Evolutionary conservation across 352 stramenopile species (phyloP), one percentile per base, ranked within the genome.

Genomic region (Globisporangium yorkense): DNA sequence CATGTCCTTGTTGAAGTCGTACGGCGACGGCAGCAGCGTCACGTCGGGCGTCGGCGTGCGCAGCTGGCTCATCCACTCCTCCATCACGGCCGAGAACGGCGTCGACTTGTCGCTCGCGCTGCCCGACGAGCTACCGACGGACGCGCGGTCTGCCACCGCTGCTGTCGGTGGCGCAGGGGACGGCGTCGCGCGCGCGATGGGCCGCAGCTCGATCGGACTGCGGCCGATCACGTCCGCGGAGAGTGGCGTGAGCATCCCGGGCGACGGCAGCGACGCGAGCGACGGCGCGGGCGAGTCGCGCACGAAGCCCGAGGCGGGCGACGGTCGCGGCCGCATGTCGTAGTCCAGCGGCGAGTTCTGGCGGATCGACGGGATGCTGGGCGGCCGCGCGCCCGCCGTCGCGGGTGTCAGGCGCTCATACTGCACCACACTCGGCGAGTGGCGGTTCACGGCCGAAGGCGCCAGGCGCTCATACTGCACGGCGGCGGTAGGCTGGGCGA

Each of bases 1-100:
- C 15, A 69, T 87, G 65, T 80, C 79, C 60, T 83, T 83, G 54
- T 85, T 84, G 61, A 89, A 93, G 61, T 91, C 83, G 45, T 68
- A 93, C 1, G 83, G 83, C 52, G 83, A 93, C 41, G 83, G 83
- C 40, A 91, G 61, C 45, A 90, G 75, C 63, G 79, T 87, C 51
- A 93, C 83, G 33, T 93, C 80, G 0, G 83, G 83, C 44, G 83
- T 93, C 18, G 83, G 83, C 21, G 83, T 91, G 31, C 79, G 74
- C 56, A 88, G 54, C 53, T 91, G 78, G 48, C 70, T 89, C 76
- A 91, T 91, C 80, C 80, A 91, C 59, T 91, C 80, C 47, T 79
- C 80, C 80, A 91, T 91, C 29, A 91, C 76, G 0, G 62, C 59
- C 0, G 78, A 87, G 54, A 91, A 90, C 2, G 77, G 75, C 39